Percentiles rank a stretch among this genome's conserved stretches.
Conservation (phyloP, 2,329 filamentous ascomycete species). For the Fusarium luffae region DNA sequence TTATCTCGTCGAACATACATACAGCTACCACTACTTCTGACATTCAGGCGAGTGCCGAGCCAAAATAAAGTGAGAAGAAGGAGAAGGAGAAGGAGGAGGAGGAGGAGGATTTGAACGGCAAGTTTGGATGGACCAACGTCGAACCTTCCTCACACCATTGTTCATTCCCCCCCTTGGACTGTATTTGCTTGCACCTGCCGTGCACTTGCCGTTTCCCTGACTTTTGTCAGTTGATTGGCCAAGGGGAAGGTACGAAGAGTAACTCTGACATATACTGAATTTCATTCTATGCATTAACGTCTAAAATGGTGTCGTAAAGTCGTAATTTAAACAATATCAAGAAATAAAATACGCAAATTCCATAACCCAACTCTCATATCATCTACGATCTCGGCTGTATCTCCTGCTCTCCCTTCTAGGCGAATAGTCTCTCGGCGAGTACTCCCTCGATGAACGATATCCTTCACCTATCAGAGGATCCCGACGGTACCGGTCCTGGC, state of each 20-base stretch:
- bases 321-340: constrained; percentile 15
- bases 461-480: constrained; percentile 39
- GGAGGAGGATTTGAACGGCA: neutral
- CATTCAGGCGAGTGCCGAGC: too few species aligned
- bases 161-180: too few species aligned
- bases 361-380: neutral
- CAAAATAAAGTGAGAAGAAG: too few species aligned
- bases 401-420: constrained; percentile 39
- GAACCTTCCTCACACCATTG: neutral
- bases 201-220: neutral
- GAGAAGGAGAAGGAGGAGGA: too few species aligned
- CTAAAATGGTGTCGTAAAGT: constrained; percentile 29
- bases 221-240: neutral
- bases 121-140: neutral
- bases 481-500: constrained; percentile 43
- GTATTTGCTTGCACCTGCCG: too few species aligned
- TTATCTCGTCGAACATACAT: neutral
- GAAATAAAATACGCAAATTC: constrained; percentile 13
- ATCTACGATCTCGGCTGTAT: constrained; percentile 34
- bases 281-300: constrained; percentile 25
- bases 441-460: constrained; percentile 32
- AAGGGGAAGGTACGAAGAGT: too few species aligned
- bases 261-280: too few species aligned
- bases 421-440: constrained; percentile 40
- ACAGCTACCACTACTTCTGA: neutral